phyloP scores from a whole-genome alignment of 2,329 filamentous ascomycete species.

The Geosmithia flava region DNA sequence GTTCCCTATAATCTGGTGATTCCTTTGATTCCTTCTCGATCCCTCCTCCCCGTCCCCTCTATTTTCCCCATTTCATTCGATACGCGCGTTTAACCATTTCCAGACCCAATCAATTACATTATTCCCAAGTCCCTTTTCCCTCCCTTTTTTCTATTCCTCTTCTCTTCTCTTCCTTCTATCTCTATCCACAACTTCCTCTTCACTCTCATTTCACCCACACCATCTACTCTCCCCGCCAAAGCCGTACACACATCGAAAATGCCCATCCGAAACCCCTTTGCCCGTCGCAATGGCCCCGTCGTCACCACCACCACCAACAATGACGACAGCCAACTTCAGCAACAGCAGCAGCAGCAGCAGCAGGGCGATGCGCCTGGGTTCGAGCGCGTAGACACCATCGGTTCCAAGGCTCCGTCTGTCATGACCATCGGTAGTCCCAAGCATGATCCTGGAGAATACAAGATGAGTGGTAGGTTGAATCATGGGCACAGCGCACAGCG shows the following conservation, averaged over 20 bases:
- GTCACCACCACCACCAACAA: conserved; percentile 13
- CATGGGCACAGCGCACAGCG: too few species aligned
- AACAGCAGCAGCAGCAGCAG: conserved; percentile 6
- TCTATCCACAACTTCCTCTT: background rate
- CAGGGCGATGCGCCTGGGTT: conserved; percentile 26
- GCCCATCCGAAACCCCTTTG: conserved; percentile 64
- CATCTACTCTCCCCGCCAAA: background rate
- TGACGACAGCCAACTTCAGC: conserved; percentile 42
- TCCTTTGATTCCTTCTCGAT: background rate
- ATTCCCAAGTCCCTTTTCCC: background rate
- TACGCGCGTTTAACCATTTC: too few species aligned
- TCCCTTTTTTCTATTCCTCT: too few species aligned
- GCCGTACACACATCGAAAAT: conserved; percentile 25
- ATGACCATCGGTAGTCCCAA: conserved; percentile 49
- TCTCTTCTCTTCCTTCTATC: background rate
- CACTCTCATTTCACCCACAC: background rate
- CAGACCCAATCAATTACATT: background rate
- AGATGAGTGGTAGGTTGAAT: conserved; percentile 57
- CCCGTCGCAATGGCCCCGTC: conserved; percentile 39
- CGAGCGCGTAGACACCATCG: conserved; percentile 49
- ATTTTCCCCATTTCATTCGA: too few species aligned
- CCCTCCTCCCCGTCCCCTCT: too few species aligned
- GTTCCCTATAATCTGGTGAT: background rate
- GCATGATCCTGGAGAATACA: conserved; percentile 58
- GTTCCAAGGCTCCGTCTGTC: conserved; percentile 48